Conservation (phyloP, 257 asterid genomes). For the Datura wrightii region DNA sequence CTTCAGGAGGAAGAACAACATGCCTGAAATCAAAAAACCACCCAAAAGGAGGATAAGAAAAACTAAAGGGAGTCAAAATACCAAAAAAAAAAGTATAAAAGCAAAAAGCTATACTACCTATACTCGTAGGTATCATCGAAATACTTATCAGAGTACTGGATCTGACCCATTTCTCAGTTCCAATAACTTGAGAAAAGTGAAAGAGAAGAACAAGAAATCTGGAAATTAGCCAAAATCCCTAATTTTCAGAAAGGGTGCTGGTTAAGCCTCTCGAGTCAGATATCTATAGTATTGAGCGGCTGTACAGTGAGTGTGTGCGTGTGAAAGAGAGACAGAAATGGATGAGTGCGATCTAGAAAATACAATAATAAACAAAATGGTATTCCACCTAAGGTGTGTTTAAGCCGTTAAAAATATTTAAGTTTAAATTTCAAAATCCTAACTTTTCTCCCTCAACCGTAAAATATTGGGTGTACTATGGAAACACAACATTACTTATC, state of each 20-base stretch:
- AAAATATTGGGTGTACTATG: too few relatives aligned
- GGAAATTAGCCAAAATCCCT: background rate
- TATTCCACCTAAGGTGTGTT: too few relatives aligned
- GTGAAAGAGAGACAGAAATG: too few relatives aligned
- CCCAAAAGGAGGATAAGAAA: background rate
- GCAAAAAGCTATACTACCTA: conserved; percentile 36
- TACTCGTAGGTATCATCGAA: conserved; percentile 55
- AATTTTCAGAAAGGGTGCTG: background rate
- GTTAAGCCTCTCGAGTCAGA: too few relatives aligned
- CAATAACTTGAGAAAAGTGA: background rate
- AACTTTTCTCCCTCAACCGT: background rate
- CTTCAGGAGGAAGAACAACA: conserved; percentile 59
- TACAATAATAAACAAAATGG: too few relatives aligned
- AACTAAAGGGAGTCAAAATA: background rate
- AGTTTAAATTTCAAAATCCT: background rate
- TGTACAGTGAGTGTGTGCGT: too few relatives aligned
- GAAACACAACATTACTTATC: too few relatives aligned
- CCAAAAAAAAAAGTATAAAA: background rate
- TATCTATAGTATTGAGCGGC: too few relatives aligned
- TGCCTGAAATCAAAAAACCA: conserved; percentile 40
- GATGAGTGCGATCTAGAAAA: too few relatives aligned
- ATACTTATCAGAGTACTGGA: conserved; percentile 60
- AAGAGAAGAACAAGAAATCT: too few relatives aligned
- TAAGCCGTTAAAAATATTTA: too few relatives aligned
- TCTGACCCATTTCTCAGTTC: conserved; percentile 52